Conservation (phyloP, 257 asterid genomes). For the Nicotiana otophora region DNA sequence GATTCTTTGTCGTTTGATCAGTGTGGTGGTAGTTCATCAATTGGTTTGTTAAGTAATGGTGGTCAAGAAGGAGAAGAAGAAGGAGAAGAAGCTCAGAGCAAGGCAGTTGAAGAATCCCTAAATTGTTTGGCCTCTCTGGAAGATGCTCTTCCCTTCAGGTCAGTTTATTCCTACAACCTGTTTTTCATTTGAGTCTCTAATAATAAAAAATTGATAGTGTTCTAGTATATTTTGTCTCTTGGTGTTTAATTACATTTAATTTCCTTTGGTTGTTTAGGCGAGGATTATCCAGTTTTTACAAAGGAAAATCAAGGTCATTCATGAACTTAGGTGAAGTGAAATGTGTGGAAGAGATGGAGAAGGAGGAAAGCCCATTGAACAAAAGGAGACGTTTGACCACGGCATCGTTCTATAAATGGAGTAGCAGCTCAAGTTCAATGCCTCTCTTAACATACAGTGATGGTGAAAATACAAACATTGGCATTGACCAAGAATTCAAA, state of each 20-base stretch:
- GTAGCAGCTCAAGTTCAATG: constrained; percentile 2
- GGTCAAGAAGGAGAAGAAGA: neutral
- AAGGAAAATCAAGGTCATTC: neutral
- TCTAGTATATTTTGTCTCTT: neutral
- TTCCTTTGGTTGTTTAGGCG: neutral
- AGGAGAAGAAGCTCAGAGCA: neutral
- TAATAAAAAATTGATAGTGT: no score
- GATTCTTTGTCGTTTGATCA: neutral
- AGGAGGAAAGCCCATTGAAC: neutral
- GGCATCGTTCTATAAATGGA: neutral
- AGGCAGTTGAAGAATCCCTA: neutral
- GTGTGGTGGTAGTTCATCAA: neutral
- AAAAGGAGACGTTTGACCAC: neutral
- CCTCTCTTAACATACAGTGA: neutral
- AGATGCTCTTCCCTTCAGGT: neutral
- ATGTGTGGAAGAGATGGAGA: neutral
- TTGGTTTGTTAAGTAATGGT: neutral
- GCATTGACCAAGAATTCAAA: neutral
- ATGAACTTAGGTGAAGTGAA: neutral
- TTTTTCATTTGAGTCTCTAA: no score
- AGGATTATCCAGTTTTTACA: neutral
- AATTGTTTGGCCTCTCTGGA: neutral
- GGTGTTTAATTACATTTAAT: no score
- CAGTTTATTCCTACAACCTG: neutral
- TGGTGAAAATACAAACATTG: neutral